Conservation (phyloP, 2,329 filamentous ascomycete species). For the Neonectria coccinea region DNA sequence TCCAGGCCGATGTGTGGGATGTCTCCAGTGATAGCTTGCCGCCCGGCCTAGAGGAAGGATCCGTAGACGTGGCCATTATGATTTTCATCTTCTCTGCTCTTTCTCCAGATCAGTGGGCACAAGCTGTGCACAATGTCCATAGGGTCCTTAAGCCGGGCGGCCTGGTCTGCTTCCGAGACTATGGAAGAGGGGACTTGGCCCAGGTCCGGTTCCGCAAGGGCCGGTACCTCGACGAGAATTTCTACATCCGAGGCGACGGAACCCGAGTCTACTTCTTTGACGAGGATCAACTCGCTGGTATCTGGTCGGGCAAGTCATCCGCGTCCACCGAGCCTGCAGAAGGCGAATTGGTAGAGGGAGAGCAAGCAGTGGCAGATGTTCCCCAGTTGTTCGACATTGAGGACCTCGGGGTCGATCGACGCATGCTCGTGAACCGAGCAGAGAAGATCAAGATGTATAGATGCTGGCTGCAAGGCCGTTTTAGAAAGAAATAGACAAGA, state of each 20-base stretch:
- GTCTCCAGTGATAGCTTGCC: constrained; percentile 79
- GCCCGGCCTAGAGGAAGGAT: constrained; percentile 79
- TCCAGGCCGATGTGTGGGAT: constrained; percentile 97
- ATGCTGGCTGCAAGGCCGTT: constrained; percentile 92
- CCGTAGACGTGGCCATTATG: constrained; percentile 91
- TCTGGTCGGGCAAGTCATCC: constrained; percentile 73
- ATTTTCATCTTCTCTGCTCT: constrained; percentile 98
- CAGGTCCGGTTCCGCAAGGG: constrained; percentile 98
- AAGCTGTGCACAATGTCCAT: constrained; percentile 84
- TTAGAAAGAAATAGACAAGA: constrained; percentile 72
- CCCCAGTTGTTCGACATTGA: constrained; percentile 74
- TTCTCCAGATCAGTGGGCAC: constrained; percentile 84
- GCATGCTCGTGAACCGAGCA: constrained; percentile 92
- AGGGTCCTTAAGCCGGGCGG: constrained; percentile 90
- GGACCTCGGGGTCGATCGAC: constrained; percentile 85
- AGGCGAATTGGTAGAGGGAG: constrained; percentile 33
- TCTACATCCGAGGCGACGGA: constrained; percentile 95
- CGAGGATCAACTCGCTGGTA: constrained; percentile 79
- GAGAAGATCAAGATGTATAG: constrained; percentile 97
- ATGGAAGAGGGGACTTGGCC: constrained; percentile 93
- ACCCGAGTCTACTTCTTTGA: constrained; percentile 99
- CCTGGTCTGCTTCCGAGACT: constrained; percentile 95
- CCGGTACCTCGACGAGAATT: constrained; percentile 94
- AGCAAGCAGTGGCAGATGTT: constrained; percentile 34
- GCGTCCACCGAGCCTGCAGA: constrained; percentile 17